These are phyloP conservation scores for Parmelia sp. DNA, from an alignment of 495 filamentous ascomycete species.

Conservation along the genomic window DNA sequence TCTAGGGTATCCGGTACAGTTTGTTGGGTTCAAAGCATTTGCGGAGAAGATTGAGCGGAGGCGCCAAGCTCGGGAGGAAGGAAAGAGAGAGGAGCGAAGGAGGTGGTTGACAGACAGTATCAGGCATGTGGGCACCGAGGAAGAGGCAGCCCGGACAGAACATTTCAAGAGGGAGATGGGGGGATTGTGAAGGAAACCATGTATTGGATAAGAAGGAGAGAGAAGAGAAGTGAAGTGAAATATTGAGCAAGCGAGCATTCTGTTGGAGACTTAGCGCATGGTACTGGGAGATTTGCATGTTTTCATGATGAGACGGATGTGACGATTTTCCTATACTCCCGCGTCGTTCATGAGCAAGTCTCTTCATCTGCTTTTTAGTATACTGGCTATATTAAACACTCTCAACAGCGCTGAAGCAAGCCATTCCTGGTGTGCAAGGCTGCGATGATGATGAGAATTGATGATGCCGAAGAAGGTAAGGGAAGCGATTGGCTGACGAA, in stretches of 20 bases:
- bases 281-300: neutral
- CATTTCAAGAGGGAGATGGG: constrained; percentile 5
- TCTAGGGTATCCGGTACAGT: constrained; percentile 46
- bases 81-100: constrained; percentile 53
- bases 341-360: constrained; percentile 6
- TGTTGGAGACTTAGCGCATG: neutral
- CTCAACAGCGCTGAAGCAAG: neutral
- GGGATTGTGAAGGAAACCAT: neutral
- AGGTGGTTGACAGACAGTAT: constrained; percentile 65
- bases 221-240: neutral
- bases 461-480: neutral
- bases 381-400: constrained; percentile 1
- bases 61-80: constrained; percentile 52
- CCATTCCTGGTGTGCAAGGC: neutral
- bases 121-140: constrained; percentile 28
- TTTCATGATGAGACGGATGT: constrained; percentile 15
- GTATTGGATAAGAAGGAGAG: neutral
- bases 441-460: neutral
- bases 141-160: neutral
- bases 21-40: constrained; percentile 46
- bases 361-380: neutral
- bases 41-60: constrained; percentile 49
- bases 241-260: neutral
- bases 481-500: constrained; percentile 1
- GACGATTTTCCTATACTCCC: constrained; percentile 10